phyloP scores from a whole-genome alignment of 2,329 filamentous ascomycete species.

The Claviceps sp. region DNA sequence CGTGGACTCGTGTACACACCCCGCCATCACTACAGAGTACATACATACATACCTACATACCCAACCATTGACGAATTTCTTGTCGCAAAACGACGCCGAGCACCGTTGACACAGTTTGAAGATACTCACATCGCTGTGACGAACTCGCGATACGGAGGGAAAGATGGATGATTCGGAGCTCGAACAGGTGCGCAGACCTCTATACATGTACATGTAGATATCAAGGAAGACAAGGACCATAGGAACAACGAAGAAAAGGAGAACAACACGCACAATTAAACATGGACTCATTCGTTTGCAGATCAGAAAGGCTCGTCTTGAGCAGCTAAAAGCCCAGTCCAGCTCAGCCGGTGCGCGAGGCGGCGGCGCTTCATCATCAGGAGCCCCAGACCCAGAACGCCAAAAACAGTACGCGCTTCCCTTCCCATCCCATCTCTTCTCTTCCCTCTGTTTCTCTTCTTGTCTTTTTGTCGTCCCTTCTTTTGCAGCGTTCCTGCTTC shows the following conservation, averaged over 20 bases:
- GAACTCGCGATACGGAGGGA: not conserved
- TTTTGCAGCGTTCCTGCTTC: not conserved
- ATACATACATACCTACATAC: too few relatives aligned
- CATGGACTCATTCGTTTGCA: conserved; percentile 21
- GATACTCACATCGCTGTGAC: not conserved
- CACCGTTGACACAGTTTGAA: too few relatives aligned
- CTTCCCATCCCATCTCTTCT: not conserved
- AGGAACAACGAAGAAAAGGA: not conserved
- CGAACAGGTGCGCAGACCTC: conserved; percentile 20
- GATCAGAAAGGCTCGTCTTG: conserved; percentile 84
- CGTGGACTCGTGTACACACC: too few relatives aligned
- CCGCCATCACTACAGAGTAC: too few relatives aligned
- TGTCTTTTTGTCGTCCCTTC: not conserved
- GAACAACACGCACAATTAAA: not conserved
- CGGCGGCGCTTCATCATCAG: conserved; percentile 18
- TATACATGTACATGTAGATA: not conserved
- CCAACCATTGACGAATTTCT: too few relatives aligned
- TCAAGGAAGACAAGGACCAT: not conserved
- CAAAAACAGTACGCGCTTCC: conserved; percentile 30
- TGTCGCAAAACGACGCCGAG: too few relatives aligned
- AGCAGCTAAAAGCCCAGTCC: conserved; percentile 73
- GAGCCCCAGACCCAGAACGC: conserved; percentile 43
- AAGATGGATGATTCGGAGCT: conserved; percentile 32
- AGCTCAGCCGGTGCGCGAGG: conserved; percentile 31
- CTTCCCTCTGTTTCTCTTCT: not conserved